These are phyloP conservation scores for Neurospora crassa DNA, from an alignment of 2,329 filamentous ascomycete species.

Conservation along the genomic window DNA sequence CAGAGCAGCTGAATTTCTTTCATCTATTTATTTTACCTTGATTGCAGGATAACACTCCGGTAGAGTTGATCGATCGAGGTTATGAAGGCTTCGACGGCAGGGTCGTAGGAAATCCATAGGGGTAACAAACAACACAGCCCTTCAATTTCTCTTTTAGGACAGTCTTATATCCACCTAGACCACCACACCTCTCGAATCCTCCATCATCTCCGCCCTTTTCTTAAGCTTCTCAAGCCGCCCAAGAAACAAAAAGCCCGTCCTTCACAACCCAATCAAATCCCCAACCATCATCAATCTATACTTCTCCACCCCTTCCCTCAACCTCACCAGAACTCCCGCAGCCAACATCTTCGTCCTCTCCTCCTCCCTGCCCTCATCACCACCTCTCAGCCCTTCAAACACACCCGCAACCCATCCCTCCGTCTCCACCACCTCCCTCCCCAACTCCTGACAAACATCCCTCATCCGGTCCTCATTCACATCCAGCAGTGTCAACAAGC, in stretches of 20 bases:
- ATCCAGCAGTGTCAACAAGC: conserved; percentile 71
- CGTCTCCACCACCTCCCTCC: conserved; percentile 72
- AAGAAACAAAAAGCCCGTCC: neutral
- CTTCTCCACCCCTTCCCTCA: conserved; percentile 73
- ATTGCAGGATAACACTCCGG: neutral
- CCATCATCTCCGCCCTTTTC: neutral
- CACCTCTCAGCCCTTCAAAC: conserved; percentile 52
- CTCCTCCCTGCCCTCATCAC: conserved; percentile 53
- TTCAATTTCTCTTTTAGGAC: neutral
- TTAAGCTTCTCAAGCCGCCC: neutral
- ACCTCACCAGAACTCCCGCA: conserved; percentile 66
- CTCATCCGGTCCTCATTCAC: conserved; percentile 66
- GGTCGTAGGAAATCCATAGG: neutral
- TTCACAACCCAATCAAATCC: conserved; percentile 38
- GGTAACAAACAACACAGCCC: neutral
- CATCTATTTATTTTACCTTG: neutral
- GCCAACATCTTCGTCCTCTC: conserved; percentile 71
- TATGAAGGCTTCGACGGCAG: neutral
- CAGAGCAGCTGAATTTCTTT: neutral
- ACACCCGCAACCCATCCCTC: conserved; percentile 75
- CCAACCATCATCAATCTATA: conserved; percentile 72
- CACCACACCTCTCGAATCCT: neutral
- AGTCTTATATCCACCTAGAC: neutral
- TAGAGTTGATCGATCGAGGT: neutral
- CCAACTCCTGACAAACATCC: conserved; percentile 62